Evolutionary conservation across 148 eudicot species (phyloP).

Genomic region (Rhododendron mucronatum): DNA sequence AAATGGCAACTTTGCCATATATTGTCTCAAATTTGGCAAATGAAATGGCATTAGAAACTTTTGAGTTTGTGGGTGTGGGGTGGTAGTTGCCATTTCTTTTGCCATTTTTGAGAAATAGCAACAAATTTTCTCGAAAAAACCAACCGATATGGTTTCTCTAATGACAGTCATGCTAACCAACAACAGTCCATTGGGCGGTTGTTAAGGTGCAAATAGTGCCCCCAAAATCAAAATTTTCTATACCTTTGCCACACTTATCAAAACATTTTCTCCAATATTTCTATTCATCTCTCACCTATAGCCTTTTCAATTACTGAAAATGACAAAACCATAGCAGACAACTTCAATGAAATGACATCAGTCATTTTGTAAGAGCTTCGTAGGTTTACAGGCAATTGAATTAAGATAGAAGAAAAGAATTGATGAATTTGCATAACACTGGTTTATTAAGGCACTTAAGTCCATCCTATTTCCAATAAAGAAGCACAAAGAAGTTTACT

Average conservation of each 20-base stretch:
- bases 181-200: background rate
- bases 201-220: background rate
- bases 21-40: no score
- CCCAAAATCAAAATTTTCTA: background rate
- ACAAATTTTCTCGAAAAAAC: no score
- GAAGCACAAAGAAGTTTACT: background rate
- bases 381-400: background rate
- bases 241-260: background rate
- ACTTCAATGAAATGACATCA: background rate
- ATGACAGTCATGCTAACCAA: background rate
- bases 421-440: background rate
- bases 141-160: no score
- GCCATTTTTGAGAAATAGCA: no score
- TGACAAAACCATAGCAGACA: background rate
- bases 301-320: background rate
- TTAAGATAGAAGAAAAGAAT: background rate
- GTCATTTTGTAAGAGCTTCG: background rate
- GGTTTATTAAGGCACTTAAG: background rate
- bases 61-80: no score
- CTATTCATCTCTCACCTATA: background rate
- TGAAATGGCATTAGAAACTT: no score
- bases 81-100: no score
- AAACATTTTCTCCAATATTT: background rate
- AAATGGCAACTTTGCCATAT: no score
- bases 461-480: background rate